Percentiles rank a stretch among this genome's conserved stretches.
These are phyloP conservation scores for Globisporangium irregulare DNA, from an alignment of 352 stramenopile genomes.

Conservation along the genomic window DNA sequence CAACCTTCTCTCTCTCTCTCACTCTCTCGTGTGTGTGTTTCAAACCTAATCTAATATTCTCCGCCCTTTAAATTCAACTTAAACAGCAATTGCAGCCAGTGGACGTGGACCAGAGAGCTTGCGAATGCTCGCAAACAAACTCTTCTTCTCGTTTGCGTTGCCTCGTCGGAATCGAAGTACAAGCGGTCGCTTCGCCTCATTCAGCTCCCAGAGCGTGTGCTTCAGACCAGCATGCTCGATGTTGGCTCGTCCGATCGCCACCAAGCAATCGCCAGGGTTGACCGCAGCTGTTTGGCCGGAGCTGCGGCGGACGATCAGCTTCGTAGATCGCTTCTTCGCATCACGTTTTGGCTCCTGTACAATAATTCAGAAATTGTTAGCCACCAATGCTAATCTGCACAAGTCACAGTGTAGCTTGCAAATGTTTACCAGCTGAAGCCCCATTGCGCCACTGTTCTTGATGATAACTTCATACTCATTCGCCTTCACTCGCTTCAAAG, in stretches of 20 bases:
- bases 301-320: conserved; percentile 75
- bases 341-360: conserved; percentile 40
- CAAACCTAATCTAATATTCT: conserved; percentile 12
- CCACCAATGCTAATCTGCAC: neutral
- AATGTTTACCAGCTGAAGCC: conserved; percentile 54
- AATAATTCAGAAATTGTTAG: neutral
- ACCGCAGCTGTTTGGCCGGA: conserved; percentile 67
- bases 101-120: conserved; percentile 29
- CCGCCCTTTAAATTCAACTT: conserved; percentile 13
- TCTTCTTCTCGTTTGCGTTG: conserved; percentile 73
- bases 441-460: conserved; percentile 49
- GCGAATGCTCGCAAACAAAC: conserved; percentile 56
- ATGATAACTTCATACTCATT: conserved; percentile 86
- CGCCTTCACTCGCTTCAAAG: conserved; percentile 60
- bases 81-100: conserved; percentile 43
- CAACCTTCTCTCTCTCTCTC: conserved; percentile 1
- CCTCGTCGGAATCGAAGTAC: conserved; percentile 79
- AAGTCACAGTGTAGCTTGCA: neutral
- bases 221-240: conserved; percentile 84
- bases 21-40: neutral
- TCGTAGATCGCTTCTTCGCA: conserved; percentile 46
- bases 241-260: conserved; percentile 78
- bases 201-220: conserved; percentile 83
- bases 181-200: conserved; percentile 68
- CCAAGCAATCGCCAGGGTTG: conserved; percentile 77